phyloP scores from a whole-genome alignment of 352 stramenopile genomes.

The Thraustochytrium sp. region DNA sequence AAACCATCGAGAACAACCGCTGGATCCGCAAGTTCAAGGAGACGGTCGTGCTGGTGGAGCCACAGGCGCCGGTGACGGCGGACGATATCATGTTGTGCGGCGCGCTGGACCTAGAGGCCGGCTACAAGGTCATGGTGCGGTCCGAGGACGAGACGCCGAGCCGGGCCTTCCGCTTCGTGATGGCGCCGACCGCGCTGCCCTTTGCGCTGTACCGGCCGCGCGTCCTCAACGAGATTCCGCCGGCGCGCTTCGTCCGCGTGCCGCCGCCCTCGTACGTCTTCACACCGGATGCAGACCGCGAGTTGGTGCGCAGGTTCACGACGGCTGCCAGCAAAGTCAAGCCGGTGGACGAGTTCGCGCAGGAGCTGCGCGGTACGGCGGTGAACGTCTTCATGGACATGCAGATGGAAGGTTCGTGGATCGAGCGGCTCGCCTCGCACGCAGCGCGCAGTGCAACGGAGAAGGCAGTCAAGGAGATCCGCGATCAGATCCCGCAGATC shows the following conservation, averaged over 20 bases:
- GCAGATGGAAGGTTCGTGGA: slow-evolving; percentile 7
- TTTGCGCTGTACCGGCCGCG: background rate
- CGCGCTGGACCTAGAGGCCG: background rate
- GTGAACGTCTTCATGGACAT: slow-evolving; percentile 16
- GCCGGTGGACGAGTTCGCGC: background rate
- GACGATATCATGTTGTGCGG: background rate
- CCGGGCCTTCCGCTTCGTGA: background rate
- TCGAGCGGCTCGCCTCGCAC: slow-evolving; percentile 27
- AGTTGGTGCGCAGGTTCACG: background rate
- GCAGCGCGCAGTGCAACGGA: slow-evolving; percentile 45
- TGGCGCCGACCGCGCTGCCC: background rate
- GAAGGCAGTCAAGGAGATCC: slow-evolving; percentile 45
- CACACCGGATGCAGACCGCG: background rate
- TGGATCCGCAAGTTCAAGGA: slow-evolving; percentile 42
- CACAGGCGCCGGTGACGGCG: background rate
- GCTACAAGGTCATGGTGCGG: slow-evolving; percentile 27
- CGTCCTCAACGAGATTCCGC: background rate
- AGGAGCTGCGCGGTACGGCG: background rate
- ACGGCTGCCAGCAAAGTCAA: background rate
- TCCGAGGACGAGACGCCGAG: background rate
- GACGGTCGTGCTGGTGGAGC: background rate
- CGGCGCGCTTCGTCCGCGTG: background rate
- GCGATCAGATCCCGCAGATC: slow-evolving; percentile 22
- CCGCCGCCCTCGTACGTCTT: slow-evolving; percentile 17
- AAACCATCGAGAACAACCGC: slow-evolving; percentile 39